phyloP scores from a whole-genome alignment of 2,329 filamentous ascomycete species.

The Lasiodiplodia citricola region DNA sequence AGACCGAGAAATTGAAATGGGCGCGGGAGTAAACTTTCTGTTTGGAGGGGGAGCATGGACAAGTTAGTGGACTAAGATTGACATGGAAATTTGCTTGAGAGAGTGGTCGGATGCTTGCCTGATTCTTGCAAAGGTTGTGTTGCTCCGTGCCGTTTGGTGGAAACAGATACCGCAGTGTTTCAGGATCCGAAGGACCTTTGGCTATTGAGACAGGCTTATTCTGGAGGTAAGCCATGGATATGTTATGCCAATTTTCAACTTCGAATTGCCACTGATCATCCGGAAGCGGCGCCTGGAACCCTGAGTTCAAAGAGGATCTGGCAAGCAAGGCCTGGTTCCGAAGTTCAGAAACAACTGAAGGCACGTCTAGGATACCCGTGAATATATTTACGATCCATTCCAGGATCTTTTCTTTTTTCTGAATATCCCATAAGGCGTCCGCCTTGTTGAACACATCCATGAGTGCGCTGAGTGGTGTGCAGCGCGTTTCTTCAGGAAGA shows the following conservation, averaged over 20 bases:
- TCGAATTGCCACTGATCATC: constrained; percentile 32
- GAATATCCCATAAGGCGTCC: neutral
- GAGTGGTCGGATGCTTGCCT: neutral
- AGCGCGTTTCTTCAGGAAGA: neutral
- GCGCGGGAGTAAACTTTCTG: constrained; percentile 30
- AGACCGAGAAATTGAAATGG: constrained; percentile 32
- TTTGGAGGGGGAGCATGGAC: neutral
- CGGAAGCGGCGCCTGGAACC: constrained; percentile 28
- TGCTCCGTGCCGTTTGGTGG: neutral
- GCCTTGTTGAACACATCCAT: fast-evolving
- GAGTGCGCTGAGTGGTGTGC: neutral
- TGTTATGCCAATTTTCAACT: constrained; percentile 26
- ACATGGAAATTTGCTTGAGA: neutral
- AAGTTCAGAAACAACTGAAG: neutral
- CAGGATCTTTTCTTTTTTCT: neutral
- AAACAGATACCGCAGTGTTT: neutral
- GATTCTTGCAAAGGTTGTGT: neutral
- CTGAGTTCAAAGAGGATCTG: neutral
- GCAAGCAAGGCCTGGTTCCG: neutral
- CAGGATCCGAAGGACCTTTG: neutral
- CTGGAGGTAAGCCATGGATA: constrained; percentile 29
- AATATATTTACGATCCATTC: neutral
- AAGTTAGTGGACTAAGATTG: neutral
- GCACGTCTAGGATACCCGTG: fast-evolving
- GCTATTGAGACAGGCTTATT: neutral